Conservation (phyloP, 2,329 filamentous ascomycete genomes). For the Sclerotinia spermophila region DNA sequence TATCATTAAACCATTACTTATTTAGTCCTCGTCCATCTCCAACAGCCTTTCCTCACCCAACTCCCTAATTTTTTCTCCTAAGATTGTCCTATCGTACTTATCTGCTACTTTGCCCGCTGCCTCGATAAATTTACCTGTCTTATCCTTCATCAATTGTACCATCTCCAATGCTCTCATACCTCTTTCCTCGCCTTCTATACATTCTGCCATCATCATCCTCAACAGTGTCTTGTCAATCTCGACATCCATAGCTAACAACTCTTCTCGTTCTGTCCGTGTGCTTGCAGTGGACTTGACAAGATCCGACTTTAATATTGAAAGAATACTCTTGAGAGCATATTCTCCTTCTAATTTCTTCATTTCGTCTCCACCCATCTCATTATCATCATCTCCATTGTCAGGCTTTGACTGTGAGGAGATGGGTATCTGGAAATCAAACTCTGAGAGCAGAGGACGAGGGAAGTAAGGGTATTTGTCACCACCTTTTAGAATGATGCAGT, state of each 20-base stretch:
- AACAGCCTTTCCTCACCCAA: constrained; percentile 58
- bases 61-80: constrained; percentile 89
- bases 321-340: constrained; percentile 71
- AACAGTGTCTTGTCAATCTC: constrained; percentile 88
- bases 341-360: constrained; percentile 70
- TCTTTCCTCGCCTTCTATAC: constrained; percentile 84
- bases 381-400: constrained; percentile 36
- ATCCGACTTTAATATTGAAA: constrained; percentile 72
- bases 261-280: constrained; percentile 59
- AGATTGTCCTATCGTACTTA: constrained; percentile 72
- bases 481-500: constrained; percentile 98
- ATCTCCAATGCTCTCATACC: constrained; percentile 95
- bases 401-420: constrained; percentile 54
- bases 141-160: constrained; percentile 79
- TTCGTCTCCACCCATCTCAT: constrained; percentile 46
- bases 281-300: constrained; percentile 65
- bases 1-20: constrained; percentile 5
- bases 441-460: constrained; percentile 80
- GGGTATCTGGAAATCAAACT: constrained; percentile 90
- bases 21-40: constrained; percentile 34
- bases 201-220: constrained; percentile 85
- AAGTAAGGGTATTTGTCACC: constrained; percentile 91
- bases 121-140: constrained; percentile 84
- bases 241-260: constrained; percentile 69
- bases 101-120: constrained; percentile 86